Evolutionary conservation across 1,284 basidiomycete genomes (phyloP), one percentile per base, ranked within the genome.

Genomic region (Ustilago sp.): DNA sequence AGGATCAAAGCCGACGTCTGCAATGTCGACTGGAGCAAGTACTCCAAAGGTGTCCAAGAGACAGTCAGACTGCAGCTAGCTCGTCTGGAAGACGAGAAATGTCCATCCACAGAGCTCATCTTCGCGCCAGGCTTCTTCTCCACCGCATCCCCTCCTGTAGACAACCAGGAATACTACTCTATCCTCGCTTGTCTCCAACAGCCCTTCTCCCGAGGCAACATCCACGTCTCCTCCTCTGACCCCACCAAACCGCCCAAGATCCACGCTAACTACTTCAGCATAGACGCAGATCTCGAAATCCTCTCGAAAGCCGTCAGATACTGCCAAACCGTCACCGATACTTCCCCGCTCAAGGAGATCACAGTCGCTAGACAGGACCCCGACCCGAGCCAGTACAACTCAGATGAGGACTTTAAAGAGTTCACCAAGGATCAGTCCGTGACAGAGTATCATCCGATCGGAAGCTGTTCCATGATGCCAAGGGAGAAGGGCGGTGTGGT

Each of bases 401-500:
- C 56, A 5, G 67, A 76, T 31, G 68, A 50, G 0, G 74, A 79
- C 52, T 79, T 72, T 47, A 47, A 71, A 28, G 77, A 79, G 52
- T 76, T 68, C 23, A 77, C 68, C 4, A 79, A 79, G 57, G 74
- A 79, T 32, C 70, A 73, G 38, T 67, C 65, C 9, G 74, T 76
- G 7, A 81, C 82, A 39, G 80, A 80, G 68, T 83, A 84, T 68
- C 82, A 83, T 85, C 91, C 90, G 2, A 87, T 89, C 28, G 89
- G 89, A 71, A 89, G 91, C 34, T 90, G 89, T 79, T 88, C 90
- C 7, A 92, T 92, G 91, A 87, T 92, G 59, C 91, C 91, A 1
- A 85, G 87, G 68, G 87, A 87, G n/a, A 85, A 88, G 63, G 91
- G 91, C 45, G 91, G 91, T 71, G 91, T 92, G 53, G 91, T 92